These are phyloP conservation scores for Mikania micrantha DNA, from an alignment of 129 eudicot species.

Conservation along the genomic window DNA sequence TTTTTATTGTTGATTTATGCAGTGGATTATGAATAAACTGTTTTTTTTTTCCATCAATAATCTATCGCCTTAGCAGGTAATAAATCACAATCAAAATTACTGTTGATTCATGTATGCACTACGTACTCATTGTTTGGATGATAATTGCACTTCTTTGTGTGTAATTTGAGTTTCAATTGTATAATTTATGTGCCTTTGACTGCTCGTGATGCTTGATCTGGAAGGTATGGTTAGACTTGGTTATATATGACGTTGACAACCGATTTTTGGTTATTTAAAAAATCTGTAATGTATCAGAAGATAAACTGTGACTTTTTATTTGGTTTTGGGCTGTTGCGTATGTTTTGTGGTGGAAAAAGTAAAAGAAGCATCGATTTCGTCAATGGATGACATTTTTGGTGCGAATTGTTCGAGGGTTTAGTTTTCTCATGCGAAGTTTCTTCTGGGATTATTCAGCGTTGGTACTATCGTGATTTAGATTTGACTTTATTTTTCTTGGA, in stretches of 20 bases:
- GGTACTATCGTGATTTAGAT: background rate
- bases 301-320: slow-evolving; percentile 11
- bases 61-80: too few relatives aligned
- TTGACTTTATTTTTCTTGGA: background rate
- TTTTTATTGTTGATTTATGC: too few relatives aligned
- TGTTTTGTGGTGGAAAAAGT: slow-evolving; percentile 19
- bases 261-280: background rate
- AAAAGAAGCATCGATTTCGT: slow-evolving; percentile 11
- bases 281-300: background rate
- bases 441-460: background rate
- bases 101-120: too few relatives aligned
- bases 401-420: slow-evolving; percentile 10
- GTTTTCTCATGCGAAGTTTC: background rate
- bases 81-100: too few relatives aligned
- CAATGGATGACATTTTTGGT: slow-evolving; percentile 14
- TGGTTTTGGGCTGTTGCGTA: slow-evolving; percentile 11
- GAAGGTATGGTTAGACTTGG: background rate
- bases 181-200: background rate
- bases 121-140: background rate
- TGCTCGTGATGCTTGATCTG: slow-evolving; percentile 17
- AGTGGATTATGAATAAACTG: too few relatives aligned
- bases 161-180: background rate
- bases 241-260: slow-evolving; percentile 9
- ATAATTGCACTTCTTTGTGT: background rate
- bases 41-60: too few relatives aligned